Evolutionary conservation across 306 rosid species (phyloP).

Genomic region (Dalbergia cultrata): DNA sequence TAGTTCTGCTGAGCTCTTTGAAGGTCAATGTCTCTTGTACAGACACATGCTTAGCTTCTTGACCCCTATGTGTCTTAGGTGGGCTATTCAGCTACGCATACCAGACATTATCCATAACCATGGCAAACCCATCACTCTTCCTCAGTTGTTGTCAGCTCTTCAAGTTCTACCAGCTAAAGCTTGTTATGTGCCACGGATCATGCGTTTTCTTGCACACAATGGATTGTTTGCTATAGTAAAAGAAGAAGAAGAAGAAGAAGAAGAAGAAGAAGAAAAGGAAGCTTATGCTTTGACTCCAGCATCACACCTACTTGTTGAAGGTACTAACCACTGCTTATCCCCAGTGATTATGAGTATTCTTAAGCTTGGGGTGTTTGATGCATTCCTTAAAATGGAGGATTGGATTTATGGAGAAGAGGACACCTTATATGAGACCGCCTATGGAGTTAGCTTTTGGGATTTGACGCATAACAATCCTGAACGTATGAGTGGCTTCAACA

Average conservation of each 20-base stretch:
- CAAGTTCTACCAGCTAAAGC: constrained; percentile 42
- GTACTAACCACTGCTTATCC: constrained; percentile 28
- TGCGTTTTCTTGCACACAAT: constrained; percentile 51
- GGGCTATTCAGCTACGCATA: constrained; percentile 43
- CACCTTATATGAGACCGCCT: constrained; percentile 37
- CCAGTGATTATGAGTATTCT: constrained; percentile 1
- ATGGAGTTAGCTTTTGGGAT: constrained; percentile 43
- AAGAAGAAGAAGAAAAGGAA: constrained; percentile 38
- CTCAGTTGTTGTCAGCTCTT: constrained; percentile 48
- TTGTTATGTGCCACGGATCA: constrained; percentile 29
- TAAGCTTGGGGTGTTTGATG: neutral
- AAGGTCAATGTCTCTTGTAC: constrained; percentile 36
- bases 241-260: too few species aligned
- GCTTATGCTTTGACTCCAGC: constrained; percentile 49
- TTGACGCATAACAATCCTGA: neutral
- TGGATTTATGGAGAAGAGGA: constrained; percentile 45
- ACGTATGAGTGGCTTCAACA: constrained; percentile 33
- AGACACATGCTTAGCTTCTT: neutral
- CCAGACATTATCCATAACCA: constrained; percentile 42
- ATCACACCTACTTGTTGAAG: constrained; percentile 45
- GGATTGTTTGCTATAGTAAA: constrained; percentile 39
- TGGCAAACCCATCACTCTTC: constrained; percentile 50
- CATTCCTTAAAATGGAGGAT: neutral
- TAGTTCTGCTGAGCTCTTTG: neutral
- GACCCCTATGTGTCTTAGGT: constrained; percentile 20